Percentiles rank a stretch among this genome's conserved stretches.
phyloP scores from a whole-genome alignment of 2,329 filamentous ascomycete genomes.

The Fusarium begoniae region DNA sequence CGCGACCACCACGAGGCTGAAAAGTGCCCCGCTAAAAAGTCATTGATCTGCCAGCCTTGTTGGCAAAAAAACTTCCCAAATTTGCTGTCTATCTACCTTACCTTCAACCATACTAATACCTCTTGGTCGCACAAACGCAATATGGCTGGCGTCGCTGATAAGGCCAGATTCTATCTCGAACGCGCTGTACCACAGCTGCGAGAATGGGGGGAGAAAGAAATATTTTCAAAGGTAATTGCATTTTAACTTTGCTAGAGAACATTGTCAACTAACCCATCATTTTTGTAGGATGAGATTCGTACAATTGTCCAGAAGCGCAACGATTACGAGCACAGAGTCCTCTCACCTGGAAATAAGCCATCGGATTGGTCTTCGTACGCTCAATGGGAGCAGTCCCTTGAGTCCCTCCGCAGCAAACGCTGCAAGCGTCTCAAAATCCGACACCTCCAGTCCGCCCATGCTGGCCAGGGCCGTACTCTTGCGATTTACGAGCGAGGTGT shows the following conservation, averaged over 20 bases:
- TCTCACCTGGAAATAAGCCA: slow-evolving; percentile 79
- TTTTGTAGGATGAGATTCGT: slow-evolving; percentile 80
- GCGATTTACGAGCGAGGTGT: slow-evolving; percentile 89
- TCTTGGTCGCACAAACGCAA: background rate
- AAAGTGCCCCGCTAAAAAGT: slow-evolving; percentile 31
- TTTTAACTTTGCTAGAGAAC: background rate
- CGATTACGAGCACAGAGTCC: slow-evolving; percentile 90
- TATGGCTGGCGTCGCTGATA: slow-evolving; percentile 89
- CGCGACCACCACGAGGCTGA: slow-evolving; percentile 25
- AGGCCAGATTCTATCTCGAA: slow-evolving; percentile 94
- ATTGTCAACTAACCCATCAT: slow-evolving; percentile 9
- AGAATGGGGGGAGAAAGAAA: slow-evolving; percentile 89
- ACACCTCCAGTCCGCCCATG: slow-evolving; percentile 69
- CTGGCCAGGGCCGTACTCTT: slow-evolving; percentile 84
- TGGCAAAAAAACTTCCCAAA: slow-evolving; percentile 33
- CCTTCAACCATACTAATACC: background rate
- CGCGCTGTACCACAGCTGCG: slow-evolving; percentile 90
- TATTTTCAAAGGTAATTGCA: slow-evolving; percentile 79
- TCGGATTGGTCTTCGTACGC: slow-evolving; percentile 87
- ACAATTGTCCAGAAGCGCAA: slow-evolving; percentile 90
- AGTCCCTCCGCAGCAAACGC: slow-evolving; percentile 82
- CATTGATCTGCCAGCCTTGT: slow-evolving; percentile 27
- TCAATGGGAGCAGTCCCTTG: slow-evolving; percentile 74
- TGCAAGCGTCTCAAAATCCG: slow-evolving; percentile 83
- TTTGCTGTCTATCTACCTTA: background rate